Conservation (phyloP, 169 alveolate genomes). For the Plasmodium vivax region DNA sequence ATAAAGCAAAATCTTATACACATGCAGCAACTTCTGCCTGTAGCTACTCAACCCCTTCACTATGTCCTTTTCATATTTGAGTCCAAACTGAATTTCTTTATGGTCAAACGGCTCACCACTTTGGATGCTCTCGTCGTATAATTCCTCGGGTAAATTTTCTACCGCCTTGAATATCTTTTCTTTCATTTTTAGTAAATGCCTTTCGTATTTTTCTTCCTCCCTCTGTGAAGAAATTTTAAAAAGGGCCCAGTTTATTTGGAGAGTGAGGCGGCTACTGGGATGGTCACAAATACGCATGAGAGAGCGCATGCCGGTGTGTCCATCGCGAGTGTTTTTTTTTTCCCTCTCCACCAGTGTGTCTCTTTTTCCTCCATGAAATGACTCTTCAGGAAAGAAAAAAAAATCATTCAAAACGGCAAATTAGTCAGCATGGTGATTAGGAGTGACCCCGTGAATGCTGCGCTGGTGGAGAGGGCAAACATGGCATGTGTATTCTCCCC, state of each 20-base stretch:
- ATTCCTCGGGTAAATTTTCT: constrained; percentile 43
- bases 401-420: not conserved
- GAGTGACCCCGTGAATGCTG: not conserved
- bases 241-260: not conserved
- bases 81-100: constrained; percentile 68
- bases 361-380: not conserved
- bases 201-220: constrained; percentile 47
- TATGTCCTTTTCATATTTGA: constrained; percentile 76
- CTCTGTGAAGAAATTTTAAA: constrained; percentile 6
- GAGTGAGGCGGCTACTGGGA: not conserved
- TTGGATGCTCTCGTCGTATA: constrained; percentile 70
- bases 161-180: constrained; percentile 49
- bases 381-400: not conserved
- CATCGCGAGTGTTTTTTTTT: not conserved
- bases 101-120: constrained; percentile 38
- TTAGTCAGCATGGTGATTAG: not conserved
- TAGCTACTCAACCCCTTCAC: constrained; percentile 72
- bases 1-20: constrained; percentile 79
- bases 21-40: constrained; percentile 80
- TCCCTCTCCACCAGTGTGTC: not conserved
- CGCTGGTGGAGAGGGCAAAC: not conserved
- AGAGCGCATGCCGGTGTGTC: too few species aligned
- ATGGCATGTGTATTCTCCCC: not conserved
- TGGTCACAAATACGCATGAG: not conserved
- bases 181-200: constrained; percentile 61